A percentile compares a stretch with the other conserved stretches of the same genome.
Evolutionary conservation across 2,329 filamentous ascomycete species (phyloP).

Genomic region (Cytospora chrysosperma): DNA sequence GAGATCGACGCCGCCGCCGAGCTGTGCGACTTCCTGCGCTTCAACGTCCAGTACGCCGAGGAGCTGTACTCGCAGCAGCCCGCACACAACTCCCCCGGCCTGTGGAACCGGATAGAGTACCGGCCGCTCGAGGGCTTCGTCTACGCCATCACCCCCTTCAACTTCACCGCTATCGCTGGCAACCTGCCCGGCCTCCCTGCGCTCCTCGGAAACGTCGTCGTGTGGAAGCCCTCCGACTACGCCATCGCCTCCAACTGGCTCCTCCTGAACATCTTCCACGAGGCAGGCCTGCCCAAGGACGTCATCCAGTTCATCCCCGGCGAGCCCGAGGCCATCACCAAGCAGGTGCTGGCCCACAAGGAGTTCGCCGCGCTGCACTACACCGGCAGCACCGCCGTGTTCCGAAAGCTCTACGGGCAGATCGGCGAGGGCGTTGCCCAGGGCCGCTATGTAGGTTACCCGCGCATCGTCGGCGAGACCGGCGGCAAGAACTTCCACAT

Average conservation of each 20-base stretch:
- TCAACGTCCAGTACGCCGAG: slow-evolving; percentile 92
- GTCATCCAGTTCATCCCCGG: slow-evolving; percentile 95
- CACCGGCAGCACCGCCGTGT: slow-evolving; percentile 89
- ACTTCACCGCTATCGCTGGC: slow-evolving; percentile 92
- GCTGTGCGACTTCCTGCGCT: slow-evolving; percentile 87
- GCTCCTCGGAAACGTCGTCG: slow-evolving; percentile 87
- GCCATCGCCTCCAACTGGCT: slow-evolving; percentile 91
- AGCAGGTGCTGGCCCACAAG: slow-evolving; percentile 70
- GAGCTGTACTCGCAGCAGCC: slow-evolving; percentile 89
- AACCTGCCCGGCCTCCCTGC: slow-evolving; percentile 83
- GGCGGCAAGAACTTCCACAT: slow-evolving; percentile 55
- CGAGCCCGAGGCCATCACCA: slow-evolving; percentile 80
- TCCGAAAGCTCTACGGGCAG: slow-evolving; percentile 83
- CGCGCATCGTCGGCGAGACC: slow-evolving; percentile 50
- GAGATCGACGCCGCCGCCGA: slow-evolving; percentile 96
- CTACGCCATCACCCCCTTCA: slow-evolving; percentile 92
- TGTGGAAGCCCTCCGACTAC: slow-evolving; percentile 94
- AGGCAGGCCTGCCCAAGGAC: slow-evolving; percentile 83
- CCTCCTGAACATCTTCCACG: slow-evolving; percentile 83
- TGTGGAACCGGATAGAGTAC: slow-evolving; percentile 93
- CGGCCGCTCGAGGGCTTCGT: slow-evolving; percentile 91
- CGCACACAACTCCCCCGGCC: slow-evolving; percentile 73
- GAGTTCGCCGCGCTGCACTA: slow-evolving; percentile 92
- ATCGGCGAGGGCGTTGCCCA: slow-evolving; percentile 80
- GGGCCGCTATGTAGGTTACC: slow-evolving; percentile 78